Evolutionary conservation across 176 grass and related monocot species (phyloP).

Genomic region (Triticum monococcum): DNA sequence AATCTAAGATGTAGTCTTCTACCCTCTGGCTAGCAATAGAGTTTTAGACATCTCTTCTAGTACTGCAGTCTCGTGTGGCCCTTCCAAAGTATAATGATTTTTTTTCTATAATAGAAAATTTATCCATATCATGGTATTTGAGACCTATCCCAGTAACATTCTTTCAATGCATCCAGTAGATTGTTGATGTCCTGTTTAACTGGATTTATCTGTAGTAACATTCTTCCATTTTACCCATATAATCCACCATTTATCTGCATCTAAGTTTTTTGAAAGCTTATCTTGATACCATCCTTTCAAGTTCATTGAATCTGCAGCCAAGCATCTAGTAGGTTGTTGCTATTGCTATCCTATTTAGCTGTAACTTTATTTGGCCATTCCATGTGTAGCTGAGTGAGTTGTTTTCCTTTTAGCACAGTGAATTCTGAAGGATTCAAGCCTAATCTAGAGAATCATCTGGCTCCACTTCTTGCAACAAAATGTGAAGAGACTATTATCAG

Average conservation of each 20-base stretch:
- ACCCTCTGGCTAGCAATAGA: not conserved
- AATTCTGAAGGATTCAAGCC: conserved; percentile 97
- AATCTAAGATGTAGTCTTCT: not conserved
- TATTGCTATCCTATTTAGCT: not conserved
- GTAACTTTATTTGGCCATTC: not conserved
- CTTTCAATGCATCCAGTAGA: not conserved
- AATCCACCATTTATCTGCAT: not conserved
- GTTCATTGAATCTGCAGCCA: not conserved
- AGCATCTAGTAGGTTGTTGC: not conserved
- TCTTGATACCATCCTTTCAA: not conserved
- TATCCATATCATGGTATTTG: not conserved
- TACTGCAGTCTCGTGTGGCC: too few species aligned
- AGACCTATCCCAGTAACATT: not conserved
- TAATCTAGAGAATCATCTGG: conserved; percentile 85
- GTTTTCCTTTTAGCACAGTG: conserved; percentile 77
- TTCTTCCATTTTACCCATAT: not conserved
- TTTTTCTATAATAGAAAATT: not conserved
- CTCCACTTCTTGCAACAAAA: conserved; percentile 92
- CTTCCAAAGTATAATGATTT: not conserved
- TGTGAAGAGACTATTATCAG: conserved; percentile 48
- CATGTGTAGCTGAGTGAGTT: conserved; percentile 37
- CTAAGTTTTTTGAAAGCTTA: not conserved
- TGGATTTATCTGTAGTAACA: not conserved
- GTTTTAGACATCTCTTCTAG: not conserved
- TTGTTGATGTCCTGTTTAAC: too few species aligned